Evolutionary conservation across 306 rosid species (phyloP), one percentile per base, ranked within the genome.

Genomic region (Purshia tridentata): DNA sequence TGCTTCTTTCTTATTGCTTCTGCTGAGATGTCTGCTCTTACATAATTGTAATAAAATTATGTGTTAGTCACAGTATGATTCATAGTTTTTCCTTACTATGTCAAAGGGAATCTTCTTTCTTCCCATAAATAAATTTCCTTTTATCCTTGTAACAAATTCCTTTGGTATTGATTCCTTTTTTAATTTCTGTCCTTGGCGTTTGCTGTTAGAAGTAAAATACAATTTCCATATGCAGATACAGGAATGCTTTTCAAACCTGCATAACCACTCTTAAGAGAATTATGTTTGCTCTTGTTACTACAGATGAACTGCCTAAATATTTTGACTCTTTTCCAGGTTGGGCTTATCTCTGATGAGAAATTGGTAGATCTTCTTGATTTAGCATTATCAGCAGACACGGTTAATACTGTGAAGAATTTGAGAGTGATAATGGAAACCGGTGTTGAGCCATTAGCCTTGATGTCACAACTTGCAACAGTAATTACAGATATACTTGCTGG

Each of bases 401-500:
- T 90, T 19, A 91, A 95, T 79, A 95, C 99, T 0, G 98, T 95
- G 76, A 95, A 95, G 89, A 88, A 88, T 78, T 78, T 91, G 90
- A 84, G 99, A 78, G 83, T 83, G 76, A 90, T 95, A 75, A 95
- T 95, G 91, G 98, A 95, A 87, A 82, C 89, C 65, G 98, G 99
- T 54, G 99, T 95, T 50, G 99, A 95, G 74, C 98, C 99, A 65
- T 76, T 91, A 77, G 92, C 92, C 64, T 87, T 95, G 76, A 95
- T 95, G 98, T 90, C 99, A 69, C 99, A 95, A 76, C 97, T 95
- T 47, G 98, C 99, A 15, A 95, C 97, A 19, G 94, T 95, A 19
- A 95, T 95, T 75, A 95, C 98, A 13, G 99, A 95, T 80, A 84
- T 95, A 84, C 96, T 95, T 79, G 99, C 98, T 29, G 98, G 99